phyloP scores from a whole-genome alignment of 306 rosid species.

The Ceratonia siliqua region DNA sequence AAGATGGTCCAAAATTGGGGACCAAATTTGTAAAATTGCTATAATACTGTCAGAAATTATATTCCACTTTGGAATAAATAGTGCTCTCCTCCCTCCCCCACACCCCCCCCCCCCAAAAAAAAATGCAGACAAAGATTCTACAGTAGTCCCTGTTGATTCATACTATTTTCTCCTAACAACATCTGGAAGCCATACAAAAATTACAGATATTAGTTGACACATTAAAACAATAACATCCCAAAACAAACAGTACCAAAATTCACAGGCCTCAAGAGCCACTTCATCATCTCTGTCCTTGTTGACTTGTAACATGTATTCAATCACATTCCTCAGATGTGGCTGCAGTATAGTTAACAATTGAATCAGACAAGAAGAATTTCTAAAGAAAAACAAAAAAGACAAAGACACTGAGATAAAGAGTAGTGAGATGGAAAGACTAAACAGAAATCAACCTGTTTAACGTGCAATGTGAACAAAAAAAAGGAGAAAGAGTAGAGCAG shows the following conservation, averaged over 20 bases:
- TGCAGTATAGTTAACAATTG: slow-evolving; percentile 51
- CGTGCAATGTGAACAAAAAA: slow-evolving; percentile 11
- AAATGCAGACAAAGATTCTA: neutral
- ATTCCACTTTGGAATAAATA: neutral
- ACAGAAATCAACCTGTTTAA: slow-evolving; percentile 18
- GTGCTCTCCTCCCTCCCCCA: neutral
- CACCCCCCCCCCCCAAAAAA: neutral
- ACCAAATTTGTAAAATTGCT: slow-evolving; percentile 2
- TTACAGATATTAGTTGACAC: slow-evolving; percentile 13
- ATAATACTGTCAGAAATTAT: neutral
- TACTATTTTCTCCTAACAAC: slow-evolving; percentile 16
- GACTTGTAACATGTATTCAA: slow-evolving; percentile 97
- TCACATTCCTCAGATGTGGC: slow-evolving; percentile 85
- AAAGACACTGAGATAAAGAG: slow-evolving; percentile 11
- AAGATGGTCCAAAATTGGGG: neutral
- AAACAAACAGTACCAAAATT: slow-evolving; percentile 76
- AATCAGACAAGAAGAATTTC: slow-evolving; percentile 32
- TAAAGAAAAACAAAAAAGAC: slow-evolving; percentile 25
- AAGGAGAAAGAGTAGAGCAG: neutral
- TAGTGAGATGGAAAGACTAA: neutral
- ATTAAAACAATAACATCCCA: slow-evolving; percentile 4
- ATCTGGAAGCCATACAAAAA: slow-evolving; percentile 29
- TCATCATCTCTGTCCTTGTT: slow-evolving; percentile 93
- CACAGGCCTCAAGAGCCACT: slow-evolving; percentile 98
- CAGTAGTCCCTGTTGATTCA: slow-evolving; percentile 14